These are phyloP conservation scores for Microcyclospora tardicrescens DNA, from an alignment of 2,329 filamentous ascomycete genomes.

Conservation along the genomic window DNA sequence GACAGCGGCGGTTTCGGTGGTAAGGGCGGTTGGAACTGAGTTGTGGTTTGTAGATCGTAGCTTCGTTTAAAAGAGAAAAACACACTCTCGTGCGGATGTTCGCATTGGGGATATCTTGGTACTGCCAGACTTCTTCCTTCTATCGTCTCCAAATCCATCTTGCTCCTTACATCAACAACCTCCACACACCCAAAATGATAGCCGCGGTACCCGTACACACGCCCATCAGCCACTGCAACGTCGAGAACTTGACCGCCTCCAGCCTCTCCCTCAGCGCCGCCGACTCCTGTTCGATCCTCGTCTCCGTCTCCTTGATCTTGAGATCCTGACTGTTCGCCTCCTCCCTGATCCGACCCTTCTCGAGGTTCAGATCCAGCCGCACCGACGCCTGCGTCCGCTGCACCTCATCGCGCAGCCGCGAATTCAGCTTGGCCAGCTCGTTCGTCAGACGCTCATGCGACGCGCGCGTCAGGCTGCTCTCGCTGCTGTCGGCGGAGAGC, in stretches of 20 bases:
- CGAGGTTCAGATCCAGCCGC: constrained; percentile 81
- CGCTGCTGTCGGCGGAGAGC: constrained; percentile 79
- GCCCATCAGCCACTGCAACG: constrained; percentile 91
- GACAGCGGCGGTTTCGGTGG: constrained; percentile 24
- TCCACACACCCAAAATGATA: constrained; percentile 54
- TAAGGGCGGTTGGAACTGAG: constrained; percentile 21
- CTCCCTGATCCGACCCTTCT: constrained; percentile 91
- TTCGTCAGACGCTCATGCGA: constrained; percentile 88
- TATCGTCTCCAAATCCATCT: no score
- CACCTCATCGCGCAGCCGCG: constrained; percentile 81
- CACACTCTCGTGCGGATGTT: no score
- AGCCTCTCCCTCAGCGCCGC: constrained; percentile 80
- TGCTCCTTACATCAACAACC: constrained; percentile 44
- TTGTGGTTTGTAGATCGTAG: no score
- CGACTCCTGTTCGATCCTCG: constrained; percentile 94
- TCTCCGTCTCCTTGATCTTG: constrained; percentile 98
- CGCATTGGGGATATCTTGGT: no score
- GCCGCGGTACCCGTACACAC: constrained; percentile 54
- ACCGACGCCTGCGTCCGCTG: constrained; percentile 88
- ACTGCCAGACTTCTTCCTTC: no score
- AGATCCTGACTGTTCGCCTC: constrained; percentile 94
- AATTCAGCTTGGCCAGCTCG: constrained; percentile 87
- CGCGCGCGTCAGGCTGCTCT: constrained; percentile 74
- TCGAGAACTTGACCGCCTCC: constrained; percentile 96
- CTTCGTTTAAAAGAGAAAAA: no score